Evolutionary conservation across 352 stramenopile species (phyloP).

Genomic region (Pythium sukuiense): DNA sequence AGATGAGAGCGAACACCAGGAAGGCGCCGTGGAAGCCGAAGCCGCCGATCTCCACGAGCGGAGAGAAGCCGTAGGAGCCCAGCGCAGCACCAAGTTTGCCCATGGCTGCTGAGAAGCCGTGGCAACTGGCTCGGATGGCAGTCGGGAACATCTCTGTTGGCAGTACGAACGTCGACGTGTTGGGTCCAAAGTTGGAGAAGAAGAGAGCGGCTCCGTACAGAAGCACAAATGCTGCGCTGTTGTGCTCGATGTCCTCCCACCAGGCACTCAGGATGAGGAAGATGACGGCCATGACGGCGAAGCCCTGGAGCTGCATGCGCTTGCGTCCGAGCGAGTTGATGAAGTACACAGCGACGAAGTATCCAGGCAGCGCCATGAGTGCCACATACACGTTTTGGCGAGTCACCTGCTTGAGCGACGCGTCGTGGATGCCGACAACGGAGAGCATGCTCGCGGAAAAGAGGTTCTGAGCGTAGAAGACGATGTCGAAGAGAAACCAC

Average conservation of each 20-base stretch:
- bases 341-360: constrained; percentile 74
- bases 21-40: constrained; percentile 32
- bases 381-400: constrained; percentile 60
- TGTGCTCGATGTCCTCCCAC: constrained; percentile 54
- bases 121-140: constrained; percentile 82
- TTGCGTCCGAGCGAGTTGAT: constrained; percentile 73
- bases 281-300: constrained; percentile 63
- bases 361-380: constrained; percentile 78
- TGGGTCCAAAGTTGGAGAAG: constrained; percentile 87
- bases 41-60: constrained; percentile 11
- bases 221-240: constrained; percentile 64
- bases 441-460: constrained; percentile 73
- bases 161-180: constrained; percentile 78
- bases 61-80: constrained; percentile 43
- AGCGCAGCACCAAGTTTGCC: constrained; percentile 86
- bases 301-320: constrained; percentile 76
- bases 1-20: constrained; percentile 28
- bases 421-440: constrained; percentile 51
- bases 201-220: constrained; percentile 78
- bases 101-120: constrained; percentile 84
- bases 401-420: constrained; percentile 52
- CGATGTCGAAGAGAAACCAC: constrained; percentile 89
- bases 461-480: constrained; percentile 79
- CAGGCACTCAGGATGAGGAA: constrained; percentile 64
- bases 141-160: constrained; percentile 87